Evolutionary conservation across 1,284 basidiomycete genomes (phyloP).

Genomic region (Pyrrhoderma lamaoense): DNA sequence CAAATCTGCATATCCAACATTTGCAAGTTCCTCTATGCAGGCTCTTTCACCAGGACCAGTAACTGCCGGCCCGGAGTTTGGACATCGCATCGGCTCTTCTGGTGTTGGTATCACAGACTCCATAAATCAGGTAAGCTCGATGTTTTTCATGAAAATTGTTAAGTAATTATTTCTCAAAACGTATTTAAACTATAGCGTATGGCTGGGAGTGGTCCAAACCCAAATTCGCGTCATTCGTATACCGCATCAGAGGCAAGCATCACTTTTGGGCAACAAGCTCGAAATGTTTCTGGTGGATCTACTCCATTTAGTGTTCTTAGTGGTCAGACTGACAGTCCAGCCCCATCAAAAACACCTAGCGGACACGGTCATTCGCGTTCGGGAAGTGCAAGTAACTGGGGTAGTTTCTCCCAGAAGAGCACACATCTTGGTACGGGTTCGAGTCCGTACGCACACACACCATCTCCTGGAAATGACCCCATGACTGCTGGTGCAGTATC

Average conservation of each 20-base stretch:
- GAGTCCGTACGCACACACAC: conserved; percentile 49
- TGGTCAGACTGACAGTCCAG: conserved; percentile 30
- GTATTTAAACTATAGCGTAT: conserved; percentile 34
- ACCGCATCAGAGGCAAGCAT: conserved; percentile 60
- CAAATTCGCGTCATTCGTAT: conserved; percentile 62
- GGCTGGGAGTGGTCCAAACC: conserved; percentile 43
- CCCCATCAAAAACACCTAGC: conserved; percentile 32
- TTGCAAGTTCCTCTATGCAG: conserved; percentile 63
- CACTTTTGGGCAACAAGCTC: conserved; percentile 42
- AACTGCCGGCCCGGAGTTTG: conserved; percentile 75
- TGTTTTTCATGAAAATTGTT: neutral
- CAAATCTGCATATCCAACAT: conserved; percentile 75
- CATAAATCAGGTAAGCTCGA: conserved; percentile 49
- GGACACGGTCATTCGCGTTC: conserved; percentile 69
- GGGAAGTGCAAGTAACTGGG: conserved; percentile 75
- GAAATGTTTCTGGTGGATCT: conserved; percentile 35
- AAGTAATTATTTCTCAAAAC: too few species aligned
- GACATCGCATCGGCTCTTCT: conserved; percentile 54
- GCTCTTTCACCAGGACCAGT: conserved; percentile 69
- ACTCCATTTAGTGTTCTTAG: conserved; percentile 41
- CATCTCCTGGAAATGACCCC: conserved; percentile 41
- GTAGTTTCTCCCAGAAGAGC: conserved; percentile 45
- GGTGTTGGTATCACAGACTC: conserved; percentile 60
- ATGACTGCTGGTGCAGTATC: conserved; percentile 23
- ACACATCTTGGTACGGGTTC: conserved; percentile 35